Conservation (phyloP, 176 grass and related monocot genomes). For the Echinochloa phyllopogon region DNA sequence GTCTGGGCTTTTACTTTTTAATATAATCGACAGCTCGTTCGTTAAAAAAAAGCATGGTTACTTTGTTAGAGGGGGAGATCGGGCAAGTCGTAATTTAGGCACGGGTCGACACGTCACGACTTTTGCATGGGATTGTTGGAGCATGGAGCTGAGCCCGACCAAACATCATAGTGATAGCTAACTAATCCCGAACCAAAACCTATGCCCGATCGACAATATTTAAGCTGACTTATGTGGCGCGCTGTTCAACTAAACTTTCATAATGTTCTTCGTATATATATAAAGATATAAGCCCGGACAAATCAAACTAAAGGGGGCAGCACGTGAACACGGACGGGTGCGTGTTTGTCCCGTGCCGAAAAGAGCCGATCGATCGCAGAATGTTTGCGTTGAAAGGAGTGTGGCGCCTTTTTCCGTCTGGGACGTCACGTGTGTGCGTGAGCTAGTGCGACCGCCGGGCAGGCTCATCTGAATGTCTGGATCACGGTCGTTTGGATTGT, state of each 20-base stretch:
- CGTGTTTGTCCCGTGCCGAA: slow-evolving; percentile 17
- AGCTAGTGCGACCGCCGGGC: no score
- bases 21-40: no score
- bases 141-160: not conserved
- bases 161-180: not conserved
- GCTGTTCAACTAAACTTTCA: no score
- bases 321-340: slow-evolving; percentile 41
- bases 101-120: not conserved
- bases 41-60: not conserved
- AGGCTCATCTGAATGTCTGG: not conserved
- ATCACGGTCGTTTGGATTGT: slow-evolving; percentile 38
- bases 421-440: slow-evolving; percentile 34
- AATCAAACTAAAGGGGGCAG: not conserved
- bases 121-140: not conserved
- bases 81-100: not conserved
- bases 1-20: no score
- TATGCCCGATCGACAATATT: no score
- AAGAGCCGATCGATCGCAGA: slow-evolving; percentile 15
- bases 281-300: no score
- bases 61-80: not conserved
- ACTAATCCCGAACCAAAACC: not conserved
- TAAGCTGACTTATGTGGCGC: no score
- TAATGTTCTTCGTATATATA: no score
- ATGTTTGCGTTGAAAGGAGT: slow-evolving; percentile 44
- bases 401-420: slow-evolving; percentile 13